Percentiles rank a stretch among this genome's conserved stretches.
These are phyloP conservation scores for Ilex asprella DNA, from an alignment of 257 asterid genomes.

Conservation along the genomic window DNA sequence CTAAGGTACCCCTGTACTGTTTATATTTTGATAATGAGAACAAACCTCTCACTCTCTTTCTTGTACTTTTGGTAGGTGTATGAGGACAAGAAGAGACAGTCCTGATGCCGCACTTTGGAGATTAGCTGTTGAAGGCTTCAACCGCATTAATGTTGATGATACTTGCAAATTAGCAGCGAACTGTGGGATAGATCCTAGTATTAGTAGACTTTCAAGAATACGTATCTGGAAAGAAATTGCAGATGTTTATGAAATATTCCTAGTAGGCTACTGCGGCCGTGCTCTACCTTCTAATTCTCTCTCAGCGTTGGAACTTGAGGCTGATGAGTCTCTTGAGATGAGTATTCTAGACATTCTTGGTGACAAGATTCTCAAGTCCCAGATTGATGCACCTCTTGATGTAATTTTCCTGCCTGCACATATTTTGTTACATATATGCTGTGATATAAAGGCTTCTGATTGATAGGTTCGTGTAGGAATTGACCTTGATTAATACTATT, in stretches of 20 bases:
- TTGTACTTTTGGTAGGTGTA: conserved; percentile 50
- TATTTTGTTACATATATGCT: not conserved
- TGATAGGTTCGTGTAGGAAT: too few relatives aligned
- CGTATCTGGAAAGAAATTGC: conserved; percentile 95
- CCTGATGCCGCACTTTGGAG: conserved; percentile 97
- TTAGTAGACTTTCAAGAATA: conserved; percentile 50
- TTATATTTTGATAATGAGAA: too few relatives aligned
- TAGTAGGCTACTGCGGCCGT: conserved; percentile 95
- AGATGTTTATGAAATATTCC: conserved; percentile 79
- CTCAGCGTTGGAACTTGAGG: conserved; percentile 48
- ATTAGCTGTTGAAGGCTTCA: conserved; percentile 85
- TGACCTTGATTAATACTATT: too few relatives aligned
- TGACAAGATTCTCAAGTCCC: conserved; percentile 66
- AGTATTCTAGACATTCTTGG: conserved; percentile 73
- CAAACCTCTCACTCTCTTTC: too few relatives aligned
- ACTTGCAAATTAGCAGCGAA: conserved; percentile 34
- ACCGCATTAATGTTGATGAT: conserved; percentile 57
- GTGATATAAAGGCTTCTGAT: not conserved
- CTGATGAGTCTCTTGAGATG: conserved; percentile 80
- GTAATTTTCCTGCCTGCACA: conserved; percentile 39
- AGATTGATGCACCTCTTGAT: conserved; percentile 66
- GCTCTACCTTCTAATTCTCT: conserved; percentile 71
- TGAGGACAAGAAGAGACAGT: conserved; percentile 92
- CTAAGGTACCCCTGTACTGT: too few relatives aligned
- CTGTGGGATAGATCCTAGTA: conserved; percentile 26